Evolutionary conservation across 805 yeast genomes (phyloP).

Genomic region (Barnettozyma sucrosica): DNA sequence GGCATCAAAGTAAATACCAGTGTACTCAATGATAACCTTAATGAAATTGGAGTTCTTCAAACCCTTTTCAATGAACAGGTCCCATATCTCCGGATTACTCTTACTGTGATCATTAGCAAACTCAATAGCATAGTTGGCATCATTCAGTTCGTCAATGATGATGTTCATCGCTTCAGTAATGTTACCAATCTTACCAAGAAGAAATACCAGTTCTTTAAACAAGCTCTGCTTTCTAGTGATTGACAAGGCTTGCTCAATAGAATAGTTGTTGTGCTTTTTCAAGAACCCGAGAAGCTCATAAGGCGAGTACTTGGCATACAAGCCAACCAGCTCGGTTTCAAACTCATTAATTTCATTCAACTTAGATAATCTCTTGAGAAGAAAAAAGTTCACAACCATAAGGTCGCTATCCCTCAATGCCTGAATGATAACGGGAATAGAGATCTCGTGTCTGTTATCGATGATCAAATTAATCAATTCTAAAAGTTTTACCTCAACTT

Average conservation of each 20-base stretch:
- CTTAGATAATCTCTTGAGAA: constrained; percentile 51
- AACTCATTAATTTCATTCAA: constrained; percentile 48
- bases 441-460: constrained; percentile 58
- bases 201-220: constrained; percentile 69
- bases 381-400: constrained; percentile 53
- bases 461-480: constrained; percentile 51
- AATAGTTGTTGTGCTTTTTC: constrained; percentile 52
- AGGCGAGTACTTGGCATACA: constrained; percentile 61
- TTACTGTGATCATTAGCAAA: constrained; percentile 60
- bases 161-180: constrained; percentile 67
- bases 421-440: constrained; percentile 45
- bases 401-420: constrained; percentile 37
- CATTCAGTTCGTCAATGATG: constrained; percentile 70
- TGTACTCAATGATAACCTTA: constrained; percentile 61
- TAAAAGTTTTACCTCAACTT: constrained; percentile 27
- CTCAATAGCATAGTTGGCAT: constrained; percentile 73
- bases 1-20: constrained; percentile 63
- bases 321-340: constrained; percentile 60
- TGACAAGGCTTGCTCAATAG: constrained; percentile 63
- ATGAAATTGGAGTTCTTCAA: constrained; percentile 72
- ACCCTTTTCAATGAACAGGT: constrained; percentile 63
- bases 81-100: constrained; percentile 75
- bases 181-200: constrained; percentile 80
- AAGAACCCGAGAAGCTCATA: constrained; percentile 54
- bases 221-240: constrained; percentile 51